A percentile compares a stretch with the other conserved stretches of the same genome.
Conservation (phyloP, 495 filamentous ascomycete species). For the Penicillium turbatum region DNA sequence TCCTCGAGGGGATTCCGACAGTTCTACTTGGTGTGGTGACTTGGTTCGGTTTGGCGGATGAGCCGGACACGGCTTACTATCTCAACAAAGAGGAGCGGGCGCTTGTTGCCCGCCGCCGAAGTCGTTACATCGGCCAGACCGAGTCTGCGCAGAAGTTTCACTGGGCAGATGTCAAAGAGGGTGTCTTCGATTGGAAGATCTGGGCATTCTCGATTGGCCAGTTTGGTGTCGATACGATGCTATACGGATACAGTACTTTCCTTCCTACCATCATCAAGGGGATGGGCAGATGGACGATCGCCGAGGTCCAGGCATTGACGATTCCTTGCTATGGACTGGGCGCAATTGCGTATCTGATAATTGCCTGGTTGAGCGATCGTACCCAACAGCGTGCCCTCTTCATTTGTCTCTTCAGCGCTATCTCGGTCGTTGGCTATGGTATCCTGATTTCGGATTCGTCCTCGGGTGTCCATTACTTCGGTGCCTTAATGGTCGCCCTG, state of each 20-base stretch:
- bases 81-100: constrained; percentile 56
- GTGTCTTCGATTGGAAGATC: constrained; percentile 61
- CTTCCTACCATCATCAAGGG: constrained; percentile 72
- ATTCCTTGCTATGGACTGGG: constrained; percentile 73
- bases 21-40: constrained; percentile 56
- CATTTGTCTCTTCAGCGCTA: constrained; percentile 49
- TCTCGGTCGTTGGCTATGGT: constrained; percentile 65
- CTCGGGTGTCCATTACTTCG: constrained; percentile 65
- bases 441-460: constrained; percentile 57
- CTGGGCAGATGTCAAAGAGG: constrained; percentile 48
- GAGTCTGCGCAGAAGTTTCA: constrained; percentile 57
- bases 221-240: constrained; percentile 67
- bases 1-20: constrained; percentile 69
- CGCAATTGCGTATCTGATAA: constrained; percentile 57
- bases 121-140: constrained; percentile 55
- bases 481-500: constrained; percentile 65
- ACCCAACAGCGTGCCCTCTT: constrained; percentile 59
- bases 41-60: constrained; percentile 63
- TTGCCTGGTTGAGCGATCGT: constrained; percentile 58
- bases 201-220: constrained; percentile 60
- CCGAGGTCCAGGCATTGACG: constrained; percentile 68
- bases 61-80: constrained; percentile 58
- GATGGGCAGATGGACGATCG: constrained; percentile 56
- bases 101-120: constrained; percentile 41
- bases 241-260: constrained; percentile 75